A percentile compares a stretch with the other conserved stretches of the same genome.
Conservation (phyloP, 495 filamentous ascomycete species). For the Neurospora sp. region DNA sequence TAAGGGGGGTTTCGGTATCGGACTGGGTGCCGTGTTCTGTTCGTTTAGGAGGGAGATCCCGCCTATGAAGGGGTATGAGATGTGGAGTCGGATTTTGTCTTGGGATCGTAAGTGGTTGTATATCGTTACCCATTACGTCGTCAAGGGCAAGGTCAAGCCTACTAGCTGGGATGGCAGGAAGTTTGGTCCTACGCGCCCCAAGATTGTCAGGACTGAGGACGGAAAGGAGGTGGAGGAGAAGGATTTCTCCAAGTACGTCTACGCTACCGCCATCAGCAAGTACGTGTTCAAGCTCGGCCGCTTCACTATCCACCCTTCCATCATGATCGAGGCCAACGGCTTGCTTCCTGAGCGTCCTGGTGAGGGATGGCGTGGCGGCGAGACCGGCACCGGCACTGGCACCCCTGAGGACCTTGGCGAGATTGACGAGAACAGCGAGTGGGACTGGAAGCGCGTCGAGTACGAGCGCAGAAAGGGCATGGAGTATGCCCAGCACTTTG, state of each 20-base stretch:
- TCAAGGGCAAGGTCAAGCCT: conserved; percentile 45
- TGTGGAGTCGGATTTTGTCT: conserved; percentile 56
- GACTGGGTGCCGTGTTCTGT: conserved; percentile 58
- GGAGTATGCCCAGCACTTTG: conserved; percentile 39
- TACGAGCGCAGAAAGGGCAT: conserved; percentile 35
- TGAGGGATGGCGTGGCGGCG: conserved; percentile 35
- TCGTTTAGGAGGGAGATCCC: conserved; percentile 61
- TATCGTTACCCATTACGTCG: conserved; percentile 44
- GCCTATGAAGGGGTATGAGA: conserved; percentile 59
- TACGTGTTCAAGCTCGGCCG: conserved; percentile 87
- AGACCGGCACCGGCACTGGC: conserved; percentile 26
- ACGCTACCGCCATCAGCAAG: conserved; percentile 70
- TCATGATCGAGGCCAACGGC: conserved; percentile 56
- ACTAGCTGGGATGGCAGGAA: conserved; percentile 22
- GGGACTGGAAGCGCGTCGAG: conserved; percentile 43
- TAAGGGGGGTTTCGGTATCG: conserved; percentile 42
- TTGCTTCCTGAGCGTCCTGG: conserved; percentile 53
- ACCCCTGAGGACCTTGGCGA: conserved; percentile 19
- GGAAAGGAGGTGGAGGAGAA: conserved; percentile 37
- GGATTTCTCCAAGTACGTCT: conserved; percentile 45
- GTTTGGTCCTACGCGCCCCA: conserved; percentile 11
- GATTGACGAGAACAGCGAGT: conserved; percentile 19
- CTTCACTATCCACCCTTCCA: conserved; percentile 73
- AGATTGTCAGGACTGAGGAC: conserved; percentile 22
- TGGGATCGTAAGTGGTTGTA: conserved; percentile 59